Evolutionary conservation across 2,329 filamentous ascomycete species (phyloP).

Genomic region (Xylariales sp.): DNA sequence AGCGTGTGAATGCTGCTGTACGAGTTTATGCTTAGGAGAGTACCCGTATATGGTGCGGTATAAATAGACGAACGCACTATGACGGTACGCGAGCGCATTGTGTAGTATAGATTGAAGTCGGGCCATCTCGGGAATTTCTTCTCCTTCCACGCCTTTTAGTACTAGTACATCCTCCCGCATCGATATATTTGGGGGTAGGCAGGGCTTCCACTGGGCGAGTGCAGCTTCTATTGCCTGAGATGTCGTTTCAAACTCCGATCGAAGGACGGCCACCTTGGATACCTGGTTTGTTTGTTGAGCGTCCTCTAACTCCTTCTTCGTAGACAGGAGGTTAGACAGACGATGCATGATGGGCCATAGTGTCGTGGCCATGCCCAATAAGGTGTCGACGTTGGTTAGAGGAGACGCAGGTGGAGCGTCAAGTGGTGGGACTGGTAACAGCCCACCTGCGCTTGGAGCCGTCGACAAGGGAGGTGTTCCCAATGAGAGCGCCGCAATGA

Average conservation of each 20-base stretch:
- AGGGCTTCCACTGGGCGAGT: slow-evolving; percentile 66
- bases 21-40: slow-evolving; percentile 58
- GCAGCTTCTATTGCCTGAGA: slow-evolving; percentile 67
- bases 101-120: slow-evolving; percentile 66
- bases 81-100: slow-evolving; percentile 70
- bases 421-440: slow-evolving; percentile 60
- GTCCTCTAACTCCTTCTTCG: slow-evolving; percentile 63
- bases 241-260: slow-evolving; percentile 62
- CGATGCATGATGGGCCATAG: slow-evolving; percentile 73
- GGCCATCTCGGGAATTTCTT: slow-evolving; percentile 52
- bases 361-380: slow-evolving; percentile 71
- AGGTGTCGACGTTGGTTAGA: slow-evolving; percentile 65
- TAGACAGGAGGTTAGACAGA: slow-evolving; percentile 64
- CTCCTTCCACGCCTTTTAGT: slow-evolving; percentile 34
- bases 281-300: slow-evolving; percentile 57
- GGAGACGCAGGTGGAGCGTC: slow-evolving; percentile 59
- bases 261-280: slow-evolving; percentile 60
- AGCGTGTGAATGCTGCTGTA: slow-evolving; percentile 65
- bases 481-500: slow-evolving; percentile 71
- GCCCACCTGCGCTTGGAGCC: slow-evolving; percentile 59
- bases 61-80: slow-evolving; percentile 68
- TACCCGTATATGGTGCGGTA: slow-evolving; percentile 65
- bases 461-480: slow-evolving; percentile 67
- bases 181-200: slow-evolving; percentile 56
- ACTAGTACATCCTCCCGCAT: slow-evolving; percentile 45